Percentiles rank a stretch among this genome's conserved stretches.
phyloP scores from a whole-genome alignment of 73 alveolate species.

The Breviolum minutum region DNA sequence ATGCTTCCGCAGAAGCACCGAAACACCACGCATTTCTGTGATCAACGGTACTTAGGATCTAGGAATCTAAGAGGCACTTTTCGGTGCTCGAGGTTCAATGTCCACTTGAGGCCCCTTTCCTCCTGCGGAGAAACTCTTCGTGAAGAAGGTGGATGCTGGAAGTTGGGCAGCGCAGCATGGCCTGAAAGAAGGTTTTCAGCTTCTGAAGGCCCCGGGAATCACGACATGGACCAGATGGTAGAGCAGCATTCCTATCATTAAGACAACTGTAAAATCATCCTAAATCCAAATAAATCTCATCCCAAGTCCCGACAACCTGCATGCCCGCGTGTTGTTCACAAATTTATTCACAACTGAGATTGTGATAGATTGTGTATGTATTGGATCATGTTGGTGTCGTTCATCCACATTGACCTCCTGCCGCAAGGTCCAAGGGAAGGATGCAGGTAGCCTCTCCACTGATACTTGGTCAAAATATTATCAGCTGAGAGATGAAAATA shows the following conservation, averaged over 20 bases:
- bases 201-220: constrained; percentile 4
- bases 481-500: no score
- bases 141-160: constrained; percentile 54
- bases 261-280: no score
- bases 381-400: neutral
- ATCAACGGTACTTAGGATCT: neutral
- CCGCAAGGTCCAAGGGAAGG: constrained; percentile 30
- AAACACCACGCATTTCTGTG: neutral
- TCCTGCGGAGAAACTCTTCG: constrained; percentile 47
- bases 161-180: constrained; percentile 78
- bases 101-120: neutral
- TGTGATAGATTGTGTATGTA: neutral
- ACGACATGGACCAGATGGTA: neutral
- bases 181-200: constrained; percentile 32
- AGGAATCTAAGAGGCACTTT: no score
- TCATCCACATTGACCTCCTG: neutral
- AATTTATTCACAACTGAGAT: neutral
- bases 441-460: constrained; percentile 30
- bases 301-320: neutral
- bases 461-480: neutral
- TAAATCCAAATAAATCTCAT: no score
- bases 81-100: no score
- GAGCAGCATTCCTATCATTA: no score
- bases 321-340: neutral
- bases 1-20: neutral